Base-by-base conservation (phyloP, 495 filamentous ascomycete species). In the Xylaria grammica region DNA sequence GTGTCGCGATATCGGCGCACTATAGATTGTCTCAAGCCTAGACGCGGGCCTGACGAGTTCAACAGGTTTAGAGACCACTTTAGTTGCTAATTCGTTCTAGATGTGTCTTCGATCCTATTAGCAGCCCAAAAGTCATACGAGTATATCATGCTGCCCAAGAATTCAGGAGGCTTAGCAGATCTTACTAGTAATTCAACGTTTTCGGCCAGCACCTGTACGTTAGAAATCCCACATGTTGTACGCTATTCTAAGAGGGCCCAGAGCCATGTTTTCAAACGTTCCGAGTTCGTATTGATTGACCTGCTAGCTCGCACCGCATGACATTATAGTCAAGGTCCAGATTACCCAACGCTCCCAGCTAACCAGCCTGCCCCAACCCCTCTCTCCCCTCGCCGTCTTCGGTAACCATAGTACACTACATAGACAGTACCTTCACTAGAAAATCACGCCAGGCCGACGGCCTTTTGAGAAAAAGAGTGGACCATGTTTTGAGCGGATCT, bases 1-100 rank as follows among this genome's bases (percentile, higher is more conserved):
- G 30, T 45, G 60, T 62, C 49, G 60, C 60, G 60, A 55, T 63
- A 55, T 63, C 50, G 60, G 60, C 51, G 29, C 38, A 52, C 20
- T n/a, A n/a, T 19, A 27, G 40, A 26, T 27, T 19, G 1, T 46
- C 56, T 48, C 27, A 40, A 15, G 42, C 42, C 26, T 42, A 46
- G 42, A 59, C 42, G 29, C 27, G 10, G 29, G 34, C 20, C n/a
- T 30, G 20, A 42, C 13, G 13, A 20, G 20, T 11, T 13, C 40
- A 48, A 24, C n/a, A 19, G 22, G 45, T 22, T 6, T 15, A 48
- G 19, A 48, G n/a, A 24, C 45, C 15, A n/a, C 46, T 49, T 6
- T 42, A 29, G 7, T 45, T 22, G 38, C 36, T n/a, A 44, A 36
- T n/a, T 22, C 38, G 32, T 34, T 40, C 40, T 42, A 42, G 40